Conservation (phyloP, 2,329 filamentous ascomycete genomes). For the Ophiostoma perfectum region DNA sequence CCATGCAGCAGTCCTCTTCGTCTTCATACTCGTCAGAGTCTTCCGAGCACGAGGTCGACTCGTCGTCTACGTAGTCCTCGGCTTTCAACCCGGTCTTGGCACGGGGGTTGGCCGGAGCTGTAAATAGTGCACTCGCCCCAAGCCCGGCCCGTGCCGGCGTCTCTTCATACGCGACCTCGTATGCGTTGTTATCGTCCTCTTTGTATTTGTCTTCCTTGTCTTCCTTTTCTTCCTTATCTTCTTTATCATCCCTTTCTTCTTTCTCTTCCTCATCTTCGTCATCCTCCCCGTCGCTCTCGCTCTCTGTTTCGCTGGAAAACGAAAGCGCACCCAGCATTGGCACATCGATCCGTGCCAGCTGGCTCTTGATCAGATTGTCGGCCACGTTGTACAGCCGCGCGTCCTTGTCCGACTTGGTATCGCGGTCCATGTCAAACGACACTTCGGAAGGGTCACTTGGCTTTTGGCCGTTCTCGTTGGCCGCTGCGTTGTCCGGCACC, state of each 20-base stretch:
- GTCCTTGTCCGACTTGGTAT: slow-evolving; percentile 39
- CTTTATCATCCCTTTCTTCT: slow-evolving; percentile 29
- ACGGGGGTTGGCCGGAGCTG: background rate
- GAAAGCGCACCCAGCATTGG: slow-evolving; percentile 42
- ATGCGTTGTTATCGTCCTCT: slow-evolving; percentile 19
- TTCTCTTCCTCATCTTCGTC: slow-evolving; percentile 29
- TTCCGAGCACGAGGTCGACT: background rate
- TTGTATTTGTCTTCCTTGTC: slow-evolving; percentile 28
- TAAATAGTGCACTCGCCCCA: slow-evolving; percentile 9
- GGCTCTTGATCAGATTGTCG: slow-evolving; percentile 45
- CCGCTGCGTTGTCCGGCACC: slow-evolving; percentile 32
- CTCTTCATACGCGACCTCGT: slow-evolving; percentile 30
- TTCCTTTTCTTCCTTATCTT: slow-evolving; percentile 28
- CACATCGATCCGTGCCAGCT: slow-evolving; percentile 43
- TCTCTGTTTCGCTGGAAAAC: slow-evolving; percentile 40
- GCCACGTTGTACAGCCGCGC: slow-evolving; percentile 41
- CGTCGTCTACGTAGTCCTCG: slow-evolving; percentile 7
- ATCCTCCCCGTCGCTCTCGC: slow-evolving; percentile 36
- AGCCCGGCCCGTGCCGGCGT: slow-evolving; percentile 11
- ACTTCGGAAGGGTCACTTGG: slow-evolving; percentile 38
- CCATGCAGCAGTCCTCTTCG: slow-evolving; percentile 15
- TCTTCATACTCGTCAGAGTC: slow-evolving; percentile 25
- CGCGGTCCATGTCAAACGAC: slow-evolving; percentile 40
- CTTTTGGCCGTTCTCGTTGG: slow-evolving; percentile 32
- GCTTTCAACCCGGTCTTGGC: background rate